A percentile compares a stretch with the other conserved stretches of the same genome.
Evolutionary conservation across 148 eudicot species (phyloP).

Genomic region (Cornus controversa): DNA sequence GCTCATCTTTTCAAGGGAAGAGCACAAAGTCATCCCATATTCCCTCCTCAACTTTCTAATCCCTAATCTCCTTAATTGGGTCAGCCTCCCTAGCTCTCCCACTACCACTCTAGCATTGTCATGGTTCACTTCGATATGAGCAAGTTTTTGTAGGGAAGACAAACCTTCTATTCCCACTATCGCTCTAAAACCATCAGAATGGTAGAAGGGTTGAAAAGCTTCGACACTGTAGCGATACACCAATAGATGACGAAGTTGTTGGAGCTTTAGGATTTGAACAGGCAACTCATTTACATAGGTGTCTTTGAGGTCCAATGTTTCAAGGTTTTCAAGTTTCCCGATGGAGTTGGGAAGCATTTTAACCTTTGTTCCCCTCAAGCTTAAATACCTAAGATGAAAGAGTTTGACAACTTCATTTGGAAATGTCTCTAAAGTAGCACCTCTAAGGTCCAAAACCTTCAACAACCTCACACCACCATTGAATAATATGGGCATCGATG

Average conservation of each 20-base stretch:
- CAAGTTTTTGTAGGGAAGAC: background rate
- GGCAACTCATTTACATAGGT: constrained; percentile 5
- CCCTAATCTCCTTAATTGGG: background rate
- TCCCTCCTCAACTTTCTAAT: background rate
- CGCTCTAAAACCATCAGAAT: constrained; percentile 1
- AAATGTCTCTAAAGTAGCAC: background rate
- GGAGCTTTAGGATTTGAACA: constrained; percentile 12
- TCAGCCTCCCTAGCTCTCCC: background rate
- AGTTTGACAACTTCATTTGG: constrained; percentile 13
- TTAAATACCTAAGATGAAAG: constrained; percentile 1
- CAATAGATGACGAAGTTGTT: background rate
- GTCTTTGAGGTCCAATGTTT: constrained; percentile 8
- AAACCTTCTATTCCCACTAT: background rate
- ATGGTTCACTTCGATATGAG: constrained; percentile 1
- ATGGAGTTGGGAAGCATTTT: constrained; percentile 6
- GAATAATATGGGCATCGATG: background rate
- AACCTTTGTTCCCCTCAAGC: constrained; percentile 6
- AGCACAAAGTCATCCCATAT: background rate
- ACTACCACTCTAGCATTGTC: background rate
- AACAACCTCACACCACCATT: background rate
- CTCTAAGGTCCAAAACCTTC: constrained; percentile 7
- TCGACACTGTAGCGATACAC: background rate
- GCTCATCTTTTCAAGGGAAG: background rate
- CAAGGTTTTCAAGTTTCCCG: constrained; percentile 2
- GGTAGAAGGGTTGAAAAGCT: background rate